These are phyloP conservation scores for Monosporascus sp. DNA, from an alignment of 2,329 filamentous ascomycete species.

Conservation along the genomic window DNA sequence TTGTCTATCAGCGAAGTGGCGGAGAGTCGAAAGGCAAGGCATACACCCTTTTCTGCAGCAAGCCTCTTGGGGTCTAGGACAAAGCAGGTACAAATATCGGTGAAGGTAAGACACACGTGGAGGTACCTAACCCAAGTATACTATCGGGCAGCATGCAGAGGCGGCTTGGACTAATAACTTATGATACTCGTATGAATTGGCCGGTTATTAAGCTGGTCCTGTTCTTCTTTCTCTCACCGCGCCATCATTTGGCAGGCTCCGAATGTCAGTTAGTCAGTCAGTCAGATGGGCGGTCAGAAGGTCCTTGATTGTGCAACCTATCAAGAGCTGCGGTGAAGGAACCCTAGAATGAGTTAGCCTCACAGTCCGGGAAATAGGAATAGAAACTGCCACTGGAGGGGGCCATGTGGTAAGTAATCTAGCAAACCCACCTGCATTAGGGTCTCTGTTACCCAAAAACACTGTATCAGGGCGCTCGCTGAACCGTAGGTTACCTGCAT, in stretches of 20 bases:
- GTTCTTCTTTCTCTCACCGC: not conserved
- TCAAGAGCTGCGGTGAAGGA: not conserved
- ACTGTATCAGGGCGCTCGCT: not conserved
- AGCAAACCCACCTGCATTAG: not conserved
- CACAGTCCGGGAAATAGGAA: too few relatives aligned
- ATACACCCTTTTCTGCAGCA: slow-evolving; percentile 24
- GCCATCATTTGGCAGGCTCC: not conserved
- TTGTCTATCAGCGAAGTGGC: slow-evolving; percentile 21
- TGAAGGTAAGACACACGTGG: slow-evolving; percentile 28
- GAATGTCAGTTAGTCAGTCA: not conserved
- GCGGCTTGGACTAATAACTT: not conserved
- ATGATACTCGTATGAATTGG: too few relatives aligned
- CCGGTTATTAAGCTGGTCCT: not conserved
- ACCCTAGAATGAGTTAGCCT: not conserved
- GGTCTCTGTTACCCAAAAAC: not conserved
- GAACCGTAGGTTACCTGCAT: not conserved
- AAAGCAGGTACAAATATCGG: slow-evolving; percentile 27
- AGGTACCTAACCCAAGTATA: not conserved
- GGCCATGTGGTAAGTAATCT: too few relatives aligned
- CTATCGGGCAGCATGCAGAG: not conserved
- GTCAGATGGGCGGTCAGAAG: not conserved
- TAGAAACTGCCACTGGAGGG: too few relatives aligned
- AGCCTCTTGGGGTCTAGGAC: slow-evolving; percentile 26
- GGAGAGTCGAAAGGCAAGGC: slow-evolving; percentile 18
- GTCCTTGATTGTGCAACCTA: not conserved